Evolutionary conservation across 2,329 filamentous ascomycete genomes (phyloP).

Genomic region (Penicillium sp.): DNA sequence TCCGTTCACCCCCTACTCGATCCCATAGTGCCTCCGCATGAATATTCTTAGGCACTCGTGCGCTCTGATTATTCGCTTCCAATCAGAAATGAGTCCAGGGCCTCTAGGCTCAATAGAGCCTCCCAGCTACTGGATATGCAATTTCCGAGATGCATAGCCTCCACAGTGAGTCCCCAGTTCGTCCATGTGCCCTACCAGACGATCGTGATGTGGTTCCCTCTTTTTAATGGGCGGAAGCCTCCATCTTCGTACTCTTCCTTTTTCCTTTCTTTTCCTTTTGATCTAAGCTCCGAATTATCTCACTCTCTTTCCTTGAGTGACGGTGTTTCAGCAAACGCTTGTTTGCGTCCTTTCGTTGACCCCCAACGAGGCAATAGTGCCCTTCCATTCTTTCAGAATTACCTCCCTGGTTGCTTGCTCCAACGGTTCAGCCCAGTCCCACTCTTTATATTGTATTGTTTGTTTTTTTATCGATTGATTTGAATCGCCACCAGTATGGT

Average conservation of each 20-base stretch:
- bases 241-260: too few species aligned
- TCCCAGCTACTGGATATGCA: too few species aligned
- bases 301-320: constrained; percentile 14
- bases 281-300: neutral
- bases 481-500: constrained; percentile 33
- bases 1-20: neutral
- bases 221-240: neutral
- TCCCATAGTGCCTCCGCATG: too few species aligned
- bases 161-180: neutral
- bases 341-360: constrained; percentile 54
- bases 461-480: too few species aligned
- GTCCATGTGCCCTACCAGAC: neutral
- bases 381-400: constrained; percentile 26
- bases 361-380: constrained; percentile 21
- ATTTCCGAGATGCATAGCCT: neutral
- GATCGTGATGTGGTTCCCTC: too few species aligned
- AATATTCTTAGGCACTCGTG: too few species aligned
- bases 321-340: constrained; percentile 29
- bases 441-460: too few species aligned
- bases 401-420: constrained; percentile 27
- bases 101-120: too few species aligned
- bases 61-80: too few species aligned
- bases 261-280: neutral
- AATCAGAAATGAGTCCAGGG: too few species aligned
- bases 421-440: constrained; percentile 21